These are phyloP conservation scores for Leucosporidium creatinivorum DNA, from an alignment of 768 basidiomycete genomes.

Conservation along the genomic window DNA sequence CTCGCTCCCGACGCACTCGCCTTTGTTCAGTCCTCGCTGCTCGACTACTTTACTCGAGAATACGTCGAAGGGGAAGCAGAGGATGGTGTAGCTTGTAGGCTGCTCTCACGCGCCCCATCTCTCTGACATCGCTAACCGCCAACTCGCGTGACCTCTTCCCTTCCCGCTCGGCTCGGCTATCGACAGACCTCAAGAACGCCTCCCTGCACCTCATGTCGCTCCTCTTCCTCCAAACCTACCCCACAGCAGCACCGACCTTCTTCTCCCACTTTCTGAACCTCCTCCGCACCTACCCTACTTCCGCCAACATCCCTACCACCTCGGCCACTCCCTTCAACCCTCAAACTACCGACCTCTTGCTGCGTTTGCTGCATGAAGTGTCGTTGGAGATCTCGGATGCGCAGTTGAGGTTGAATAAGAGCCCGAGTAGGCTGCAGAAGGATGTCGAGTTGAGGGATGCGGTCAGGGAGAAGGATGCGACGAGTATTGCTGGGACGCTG, in stretches of 20 bases:
- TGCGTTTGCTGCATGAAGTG: slow-evolving; percentile 87
- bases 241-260: slow-evolving; percentile 77
- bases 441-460: slow-evolving; percentile 82
- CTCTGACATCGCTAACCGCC: too few relatives aligned
- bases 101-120: background rate
- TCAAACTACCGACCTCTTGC: slow-evolving; percentile 78
- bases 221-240: slow-evolving; percentile 80
- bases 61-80: slow-evolving; percentile 31
- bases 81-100: slow-evolving; percentile 30
- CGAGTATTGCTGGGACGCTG: slow-evolving; percentile 75
- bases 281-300: slow-evolving; percentile 51
- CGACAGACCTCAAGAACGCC: slow-evolving; percentile 34
- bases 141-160: background rate
- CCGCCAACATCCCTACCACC: slow-evolving; percentile 42
- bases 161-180: too few relatives aligned
- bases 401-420: slow-evolving; percentile 77
- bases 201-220: slow-evolving; percentile 79
- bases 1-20: slow-evolving; percentile 23
- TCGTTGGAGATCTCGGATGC: slow-evolving; percentile 97
- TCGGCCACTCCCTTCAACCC: slow-evolving; percentile 62
- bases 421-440: slow-evolving; percentile 61
- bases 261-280: slow-evolving; percentile 69
- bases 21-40: slow-evolving; percentile 23
- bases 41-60: slow-evolving; percentile 31
- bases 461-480: slow-evolving; percentile 77